These are phyloP conservation scores for Patellaria atrata DNA, from an alignment of 495 filamentous ascomycete species.

Conservation along the genomic window DNA sequence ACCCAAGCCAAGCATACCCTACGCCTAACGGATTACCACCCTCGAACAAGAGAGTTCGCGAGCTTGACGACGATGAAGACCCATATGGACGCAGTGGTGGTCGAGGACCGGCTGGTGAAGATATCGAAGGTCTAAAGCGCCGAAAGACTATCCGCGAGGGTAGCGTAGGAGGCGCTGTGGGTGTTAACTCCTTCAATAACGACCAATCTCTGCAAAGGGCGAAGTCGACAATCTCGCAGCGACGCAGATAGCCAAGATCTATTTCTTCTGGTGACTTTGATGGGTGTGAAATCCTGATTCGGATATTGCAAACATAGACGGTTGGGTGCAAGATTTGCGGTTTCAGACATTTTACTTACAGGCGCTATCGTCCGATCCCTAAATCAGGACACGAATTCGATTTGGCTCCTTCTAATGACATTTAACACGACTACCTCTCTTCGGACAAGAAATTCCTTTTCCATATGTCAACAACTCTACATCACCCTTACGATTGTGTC, in stretches of 20 bases:
- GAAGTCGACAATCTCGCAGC: conserved; percentile 9
- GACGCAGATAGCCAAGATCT: conserved; percentile 10
- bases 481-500: conserved; percentile 3
- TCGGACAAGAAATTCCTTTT: conserved; percentile 12
- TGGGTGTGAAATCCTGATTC: conserved; percentile 8
- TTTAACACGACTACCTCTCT: conserved; percentile 5
- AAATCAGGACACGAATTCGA: conserved; percentile 2
- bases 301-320: conserved; percentile 16
- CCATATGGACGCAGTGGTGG: conserved; percentile 51
- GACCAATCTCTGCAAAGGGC: conserved; percentile 17
- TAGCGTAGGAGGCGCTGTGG: conserved; percentile 33
- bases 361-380: no score
- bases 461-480: background rate
- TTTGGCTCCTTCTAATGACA: no score
- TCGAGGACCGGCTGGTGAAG: conserved; percentile 29
- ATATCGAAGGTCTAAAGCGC: conserved; percentile 59
- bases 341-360: conserved; percentile 1
- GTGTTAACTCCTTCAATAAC: conserved; percentile 16
- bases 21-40: conserved; percentile 52
- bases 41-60: conserved; percentile 67
- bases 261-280: conserved; percentile 10
- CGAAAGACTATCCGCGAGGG: conserved; percentile 65
- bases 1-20: conserved; percentile 45
- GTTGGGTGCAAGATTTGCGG: no score
- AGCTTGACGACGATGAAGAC: conserved; percentile 56